These are phyloP conservation scores for Talaromyces adpressus DNA, from an alignment of 495 filamentous ascomycete species.

Conservation along the genomic window DNA sequence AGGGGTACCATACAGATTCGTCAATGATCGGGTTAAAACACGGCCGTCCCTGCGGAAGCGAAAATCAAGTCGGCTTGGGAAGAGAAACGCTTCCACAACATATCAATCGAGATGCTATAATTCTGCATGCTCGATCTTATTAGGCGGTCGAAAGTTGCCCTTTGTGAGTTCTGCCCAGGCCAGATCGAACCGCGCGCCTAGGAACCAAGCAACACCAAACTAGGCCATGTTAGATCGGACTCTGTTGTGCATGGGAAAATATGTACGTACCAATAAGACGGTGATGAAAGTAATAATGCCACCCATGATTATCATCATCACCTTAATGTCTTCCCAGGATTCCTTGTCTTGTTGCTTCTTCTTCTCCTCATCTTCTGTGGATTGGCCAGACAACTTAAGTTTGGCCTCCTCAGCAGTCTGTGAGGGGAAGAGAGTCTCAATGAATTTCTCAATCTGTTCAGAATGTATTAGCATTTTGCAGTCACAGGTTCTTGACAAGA, in stretches of 20 bases:
- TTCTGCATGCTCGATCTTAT: slow-evolving; percentile 25
- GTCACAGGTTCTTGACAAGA: neutral
- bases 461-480: slow-evolving; percentile 10
- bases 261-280: slow-evolving; percentile 53
- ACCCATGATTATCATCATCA: slow-evolving; percentile 55
- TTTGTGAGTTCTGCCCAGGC: slow-evolving; percentile 47
- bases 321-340: slow-evolving; percentile 51
- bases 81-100: neutral
- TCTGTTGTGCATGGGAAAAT: neutral
- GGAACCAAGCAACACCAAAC: slow-evolving; percentile 59
- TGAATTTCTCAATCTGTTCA: slow-evolving; percentile 87
- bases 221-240: slow-evolving; percentile 22
- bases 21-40: neutral
- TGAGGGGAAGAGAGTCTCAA: slow-evolving; percentile 86
- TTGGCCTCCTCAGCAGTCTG: slow-evolving; percentile 47
- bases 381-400: slow-evolving; percentile 29
- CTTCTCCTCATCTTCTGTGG: slow-evolving; percentile 32
- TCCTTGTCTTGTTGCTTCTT: slow-evolving; percentile 43
- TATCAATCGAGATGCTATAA: slow-evolving; percentile 17
- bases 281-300: slow-evolving; percentile 55
- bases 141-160: slow-evolving; percentile 36
- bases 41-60: neutral
- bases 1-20: neutral
- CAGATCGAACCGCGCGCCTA: slow-evolving; percentile 65
- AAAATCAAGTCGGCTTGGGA: neutral